Conservation (phyloP, 2,329 filamentous ascomycete genomes). For the Hypoxylon sp. region DNA sequence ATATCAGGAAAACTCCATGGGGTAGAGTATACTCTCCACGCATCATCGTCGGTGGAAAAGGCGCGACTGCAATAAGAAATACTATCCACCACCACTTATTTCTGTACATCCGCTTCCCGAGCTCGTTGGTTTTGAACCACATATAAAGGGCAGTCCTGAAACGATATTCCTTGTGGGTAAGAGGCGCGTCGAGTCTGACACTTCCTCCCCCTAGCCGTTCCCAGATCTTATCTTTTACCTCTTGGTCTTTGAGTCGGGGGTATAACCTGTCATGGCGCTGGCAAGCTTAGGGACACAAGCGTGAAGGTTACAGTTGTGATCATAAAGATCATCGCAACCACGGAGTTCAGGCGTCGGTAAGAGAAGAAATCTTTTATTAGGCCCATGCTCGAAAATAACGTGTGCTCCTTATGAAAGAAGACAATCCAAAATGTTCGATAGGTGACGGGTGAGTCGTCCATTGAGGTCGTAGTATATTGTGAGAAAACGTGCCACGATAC, state of each 20-base stretch:
- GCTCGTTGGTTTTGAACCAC: constrained; percentile 7
- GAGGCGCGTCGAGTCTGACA: neutral
- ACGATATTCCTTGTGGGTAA: neutral
- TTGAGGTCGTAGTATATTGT: constrained; percentile 13
- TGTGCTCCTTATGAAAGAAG: constrained; percentile 43
- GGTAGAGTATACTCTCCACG: neutral
- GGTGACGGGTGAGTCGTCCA: constrained; percentile 42
- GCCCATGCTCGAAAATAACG: constrained; percentile 27
- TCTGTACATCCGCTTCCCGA: neutral
- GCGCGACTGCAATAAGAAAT: neutral
- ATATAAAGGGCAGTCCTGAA: neutral
- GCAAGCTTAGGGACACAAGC: constrained; percentile 45
- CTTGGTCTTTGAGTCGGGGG: constrained; percentile 13
- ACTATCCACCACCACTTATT: constrained; percentile 8
- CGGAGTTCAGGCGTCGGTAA: constrained; percentile 38
- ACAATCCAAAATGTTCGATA: constrained; percentile 47
- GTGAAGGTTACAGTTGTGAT: constrained; percentile 41
- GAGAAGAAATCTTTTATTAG: constrained; percentile 40
- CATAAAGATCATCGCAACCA: constrained; percentile 44
- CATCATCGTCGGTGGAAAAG: neutral
- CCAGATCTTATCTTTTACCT: neutral
- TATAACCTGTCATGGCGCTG: constrained; percentile 50
- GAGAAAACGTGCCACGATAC: constrained; percentile 25
- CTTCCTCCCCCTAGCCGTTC: neutral
- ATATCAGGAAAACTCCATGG: neutral